Conservation (phyloP, 768 basidiomycete genomes). For the Termitomyces eurrhizus region DNA sequence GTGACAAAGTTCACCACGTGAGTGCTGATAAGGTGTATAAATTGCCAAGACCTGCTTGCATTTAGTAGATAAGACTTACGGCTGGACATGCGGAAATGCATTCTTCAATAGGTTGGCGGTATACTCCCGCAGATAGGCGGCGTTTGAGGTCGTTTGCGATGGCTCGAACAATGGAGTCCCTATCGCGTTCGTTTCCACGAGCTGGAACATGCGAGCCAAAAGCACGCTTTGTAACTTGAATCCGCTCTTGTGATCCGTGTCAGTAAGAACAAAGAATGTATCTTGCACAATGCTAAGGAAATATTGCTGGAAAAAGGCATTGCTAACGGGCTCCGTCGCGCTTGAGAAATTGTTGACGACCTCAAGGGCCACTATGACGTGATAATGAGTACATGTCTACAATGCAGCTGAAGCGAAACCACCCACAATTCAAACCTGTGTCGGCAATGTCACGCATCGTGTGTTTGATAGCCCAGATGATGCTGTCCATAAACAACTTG, state of each 20-base stretch:
- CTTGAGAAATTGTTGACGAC: conserved; percentile 92
- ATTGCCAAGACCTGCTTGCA: conserved; percentile 2
- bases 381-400: conserved; percentile 4
- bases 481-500: conserved; percentile 97
- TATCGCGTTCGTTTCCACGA: conserved; percentile 80
- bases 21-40: conserved; percentile 37
- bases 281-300: conserved; percentile 92
- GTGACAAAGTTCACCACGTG: conserved; percentile 71
- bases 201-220: conserved; percentile 90
- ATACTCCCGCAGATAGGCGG: conserved; percentile 79
- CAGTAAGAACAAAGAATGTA: conserved; percentile 95
- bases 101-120: conserved; percentile 79
- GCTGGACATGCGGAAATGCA: conserved; percentile 91
- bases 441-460: conserved; percentile 98
- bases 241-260: conserved; percentile 98
- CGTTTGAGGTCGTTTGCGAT: conserved; percentile 67
- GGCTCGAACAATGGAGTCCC: conserved; percentile 85
- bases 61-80: conserved; percentile 42
- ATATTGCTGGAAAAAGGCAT: conserved; percentile 95
- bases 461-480: conserved; percentile 99
- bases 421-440: conserved; percentile 73
- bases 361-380: conserved; percentile 74
- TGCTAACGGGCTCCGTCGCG: conserved; percentile 72
- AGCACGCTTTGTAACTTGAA: conserved; percentile 94
- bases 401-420: conserved; percentile 5